Evolutionary conservation across 1,139 yeast species (phyloP).

Genomic region (Candida frijolesensis): DNA sequence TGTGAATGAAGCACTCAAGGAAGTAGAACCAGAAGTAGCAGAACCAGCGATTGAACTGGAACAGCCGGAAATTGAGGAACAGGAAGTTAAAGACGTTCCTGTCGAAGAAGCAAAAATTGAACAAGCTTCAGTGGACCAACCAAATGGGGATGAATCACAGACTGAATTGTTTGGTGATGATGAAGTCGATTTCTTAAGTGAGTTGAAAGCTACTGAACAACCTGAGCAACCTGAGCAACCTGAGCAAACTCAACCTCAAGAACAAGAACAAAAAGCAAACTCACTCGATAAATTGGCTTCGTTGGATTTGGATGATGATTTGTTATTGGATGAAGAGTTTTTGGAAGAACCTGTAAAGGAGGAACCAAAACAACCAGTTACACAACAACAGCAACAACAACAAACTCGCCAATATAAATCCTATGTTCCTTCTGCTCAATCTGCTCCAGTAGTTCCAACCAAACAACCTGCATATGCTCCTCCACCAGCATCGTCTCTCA

Average conservation of each 20-base stretch:
- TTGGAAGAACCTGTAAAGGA: constrained; percentile 9
- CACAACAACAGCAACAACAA: constrained; percentile 1
- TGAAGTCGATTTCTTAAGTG: constrained; percentile 7
- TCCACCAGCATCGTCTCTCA: neutral
- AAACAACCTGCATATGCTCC: constrained; percentile 7
- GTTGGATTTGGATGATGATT: constrained; percentile 21
- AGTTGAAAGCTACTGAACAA: neutral
- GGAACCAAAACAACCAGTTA: constrained; percentile 1
- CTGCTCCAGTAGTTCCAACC: constrained; percentile 9
- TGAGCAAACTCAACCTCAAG: neutral
- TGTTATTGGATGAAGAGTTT: constrained; percentile 20
- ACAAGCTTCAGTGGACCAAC: neutral
- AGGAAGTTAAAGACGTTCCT: too few relatives aligned
- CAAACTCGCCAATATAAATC: constrained; percentile 1
- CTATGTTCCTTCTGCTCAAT: constrained; percentile 7
- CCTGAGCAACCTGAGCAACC: neutral
- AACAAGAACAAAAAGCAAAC: neutral
- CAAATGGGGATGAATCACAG: neutral
- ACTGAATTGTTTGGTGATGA: constrained; percentile 9
- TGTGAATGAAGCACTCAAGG: neutral
- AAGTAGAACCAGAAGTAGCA: neutral
- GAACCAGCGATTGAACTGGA: neutral
- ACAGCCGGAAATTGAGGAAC: neutral
- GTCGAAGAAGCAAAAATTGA: neutral
- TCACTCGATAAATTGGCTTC: constrained; percentile 13